A percentile compares a stretch with the other conserved stretches of the same genome.
These are phyloP conservation scores for Miscanthus lutarioriparius DNA, from an alignment of 176 grass and related monocot genomes.

Conservation along the genomic window DNA sequence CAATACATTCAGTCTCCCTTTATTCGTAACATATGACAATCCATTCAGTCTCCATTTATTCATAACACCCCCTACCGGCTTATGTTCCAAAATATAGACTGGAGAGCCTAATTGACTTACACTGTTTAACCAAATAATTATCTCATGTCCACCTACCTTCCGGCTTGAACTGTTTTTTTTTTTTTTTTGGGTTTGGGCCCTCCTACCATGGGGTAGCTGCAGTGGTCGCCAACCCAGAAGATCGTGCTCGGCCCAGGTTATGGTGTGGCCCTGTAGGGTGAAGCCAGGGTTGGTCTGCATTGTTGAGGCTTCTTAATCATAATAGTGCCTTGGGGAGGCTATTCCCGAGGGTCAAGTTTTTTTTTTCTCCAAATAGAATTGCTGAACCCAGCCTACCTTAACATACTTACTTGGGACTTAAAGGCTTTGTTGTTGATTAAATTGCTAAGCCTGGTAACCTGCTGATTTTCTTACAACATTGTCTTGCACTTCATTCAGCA, in stretches of 20 bases:
- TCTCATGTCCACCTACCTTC: too few relatives aligned
- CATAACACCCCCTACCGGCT: too few relatives aligned
- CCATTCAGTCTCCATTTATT: too few relatives aligned
- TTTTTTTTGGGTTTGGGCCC: too few relatives aligned
- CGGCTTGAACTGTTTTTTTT: too few relatives aligned
- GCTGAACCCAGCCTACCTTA: neutral
- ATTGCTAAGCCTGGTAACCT: neutral
- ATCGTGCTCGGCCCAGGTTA: neutral
- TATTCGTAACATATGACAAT: too few relatives aligned
- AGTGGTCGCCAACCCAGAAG: too few relatives aligned
- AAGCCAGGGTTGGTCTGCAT: neutral
- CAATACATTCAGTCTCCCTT: too few relatives aligned
- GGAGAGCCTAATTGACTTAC: too few relatives aligned
- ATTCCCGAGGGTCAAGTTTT: neutral
- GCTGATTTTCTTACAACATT: neutral
- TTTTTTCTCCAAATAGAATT: neutral
- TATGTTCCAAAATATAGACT: too few relatives aligned
- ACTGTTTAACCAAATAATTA: too few relatives aligned
- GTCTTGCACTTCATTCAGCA: constrained; percentile 59
- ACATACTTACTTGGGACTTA: neutral
- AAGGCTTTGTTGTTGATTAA: constrained; percentile 4
- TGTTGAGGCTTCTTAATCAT: neutral
- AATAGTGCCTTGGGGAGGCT: neutral
- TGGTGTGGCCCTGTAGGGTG: neutral
- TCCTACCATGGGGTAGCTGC: too few relatives aligned